Base-by-base conservation (phyloP, 805 yeast species). In the Myxozyma geophila region DNA sequence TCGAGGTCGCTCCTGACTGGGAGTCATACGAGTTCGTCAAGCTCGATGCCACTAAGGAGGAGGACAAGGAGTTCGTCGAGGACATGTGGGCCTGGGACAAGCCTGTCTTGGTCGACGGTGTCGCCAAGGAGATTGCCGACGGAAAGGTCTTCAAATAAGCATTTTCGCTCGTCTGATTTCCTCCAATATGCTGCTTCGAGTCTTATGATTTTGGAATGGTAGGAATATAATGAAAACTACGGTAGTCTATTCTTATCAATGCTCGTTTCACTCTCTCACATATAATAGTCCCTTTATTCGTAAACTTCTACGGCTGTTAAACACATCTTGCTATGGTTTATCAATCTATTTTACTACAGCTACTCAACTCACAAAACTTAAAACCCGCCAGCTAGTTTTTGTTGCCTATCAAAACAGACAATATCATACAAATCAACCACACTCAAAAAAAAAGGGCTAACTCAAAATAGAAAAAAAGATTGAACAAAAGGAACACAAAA, bases 1-100 rank as follows among this genome's bases (percentile, higher is more conserved):
- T 93, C 76, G 89, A 93, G 70, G 98, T 95, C 79, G 99, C 98
- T 76, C 98, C 99, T 79, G 99, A 95, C 82, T 92, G 96, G 96
- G 98, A 93, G 82, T 90, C 97, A 55, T 93, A 90, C 83, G 76
- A 77, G 64, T 91, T 85, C 89, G 81, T 85, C 76, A 87, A 90
- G 83, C 83, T 93, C 75, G 98, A 93, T 77, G 84, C 88, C 67
- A 73, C 91, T 74, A 85, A 85, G 72, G 85, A 84, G 71, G 95
- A 85, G 76, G 90, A 84, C 83, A 87, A 83, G 80, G 89, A 82
- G 69, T 90, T 90, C 75, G 79, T 95, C 74, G 83, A 89, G 80
- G 90, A 92, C 86, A 83, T 92, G 87, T 90, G 96, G 88, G 96
- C 98, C 73, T 93, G 98, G 98, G 99, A 93, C 79, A 86, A 91